phyloP scores from a whole-genome alignment of 2,329 filamentous ascomycete genomes.

The Ceratocystis harringtonii region DNA sequence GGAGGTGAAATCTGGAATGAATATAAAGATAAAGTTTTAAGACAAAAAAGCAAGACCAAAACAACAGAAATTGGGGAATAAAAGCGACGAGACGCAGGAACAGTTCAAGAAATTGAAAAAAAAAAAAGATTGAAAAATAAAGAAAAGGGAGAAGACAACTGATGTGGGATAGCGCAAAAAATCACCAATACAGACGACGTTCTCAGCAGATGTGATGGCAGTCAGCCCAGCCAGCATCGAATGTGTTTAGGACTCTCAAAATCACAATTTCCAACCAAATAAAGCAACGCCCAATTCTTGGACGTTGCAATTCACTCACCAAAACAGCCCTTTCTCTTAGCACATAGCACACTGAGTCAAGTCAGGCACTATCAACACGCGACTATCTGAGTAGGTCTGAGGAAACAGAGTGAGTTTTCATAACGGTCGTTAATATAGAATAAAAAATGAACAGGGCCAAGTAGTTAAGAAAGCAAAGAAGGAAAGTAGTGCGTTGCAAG shows the following conservation, averaged over 20 bases:
- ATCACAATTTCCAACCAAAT: neutral
- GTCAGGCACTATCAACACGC: neutral
- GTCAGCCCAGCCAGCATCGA: neutral
- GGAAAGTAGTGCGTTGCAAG: neutral
- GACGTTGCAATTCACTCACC: neutral
- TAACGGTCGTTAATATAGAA: conserved; percentile 12
- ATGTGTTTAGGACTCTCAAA: neutral
- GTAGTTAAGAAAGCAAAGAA: neutral
- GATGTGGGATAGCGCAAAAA: neutral
- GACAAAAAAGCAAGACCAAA: neutral
- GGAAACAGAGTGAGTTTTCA: neutral
- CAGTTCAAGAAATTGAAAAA: too few relatives aligned
- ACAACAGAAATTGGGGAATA: conserved; percentile 1
- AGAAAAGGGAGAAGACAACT: neutral
- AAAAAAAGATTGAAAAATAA: neutral
- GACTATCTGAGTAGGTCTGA: neutral
- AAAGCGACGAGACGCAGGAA: neutral
- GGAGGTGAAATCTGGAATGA: neutral
- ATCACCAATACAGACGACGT: neutral
- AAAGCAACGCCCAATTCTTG: neutral
- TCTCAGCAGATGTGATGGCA: neutral
- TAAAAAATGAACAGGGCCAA: neutral
- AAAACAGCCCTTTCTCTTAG: neutral
- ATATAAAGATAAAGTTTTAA: neutral
- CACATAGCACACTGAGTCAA: neutral